phyloP scores from a whole-genome alignment of 768 basidiomycete species.

The Trametes elegans region DNA sequence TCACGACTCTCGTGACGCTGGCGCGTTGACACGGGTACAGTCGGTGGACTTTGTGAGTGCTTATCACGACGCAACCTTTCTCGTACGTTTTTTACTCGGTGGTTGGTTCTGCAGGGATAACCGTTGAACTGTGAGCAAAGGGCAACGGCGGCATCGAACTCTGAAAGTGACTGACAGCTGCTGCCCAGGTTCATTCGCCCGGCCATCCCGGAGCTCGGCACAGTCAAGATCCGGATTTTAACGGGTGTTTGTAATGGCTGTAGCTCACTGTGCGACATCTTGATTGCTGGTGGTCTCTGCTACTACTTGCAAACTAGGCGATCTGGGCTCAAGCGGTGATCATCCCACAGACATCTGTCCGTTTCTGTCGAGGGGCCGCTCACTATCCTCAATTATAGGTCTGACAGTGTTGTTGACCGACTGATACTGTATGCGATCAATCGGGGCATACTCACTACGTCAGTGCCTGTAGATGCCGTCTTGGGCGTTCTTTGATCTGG shows the following conservation, averaged over 20 bases:
- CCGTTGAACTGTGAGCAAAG: not conserved
- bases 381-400: not conserved
- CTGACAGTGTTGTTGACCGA: not conserved
- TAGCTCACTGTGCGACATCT: not conserved
- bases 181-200: not conserved
- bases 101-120: too few species aligned
- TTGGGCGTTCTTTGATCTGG: not conserved
- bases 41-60: too few species aligned
- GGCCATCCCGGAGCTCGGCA: not conserved
- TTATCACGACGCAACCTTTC: too few species aligned
- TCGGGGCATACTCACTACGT: not conserved
- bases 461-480: not conserved
- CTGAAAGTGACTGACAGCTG: not conserved
- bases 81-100: too few species aligned
- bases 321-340: not conserved
- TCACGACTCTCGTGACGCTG: too few species aligned
- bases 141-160: not conserved
- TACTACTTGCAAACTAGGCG: not conserved
- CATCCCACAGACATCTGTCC: not conserved
- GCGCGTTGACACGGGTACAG: too few species aligned
- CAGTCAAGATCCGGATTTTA: not conserved
- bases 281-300: not conserved
- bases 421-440: slow-evolving; percentile 6
- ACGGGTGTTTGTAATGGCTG: not conserved
- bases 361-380: not conserved